Evolutionary conservation across 2,329 filamentous ascomycete genomes (phyloP), one percentile per base, ranked within the genome.

Genomic region (Thielaviopsis punctulata): DNA sequence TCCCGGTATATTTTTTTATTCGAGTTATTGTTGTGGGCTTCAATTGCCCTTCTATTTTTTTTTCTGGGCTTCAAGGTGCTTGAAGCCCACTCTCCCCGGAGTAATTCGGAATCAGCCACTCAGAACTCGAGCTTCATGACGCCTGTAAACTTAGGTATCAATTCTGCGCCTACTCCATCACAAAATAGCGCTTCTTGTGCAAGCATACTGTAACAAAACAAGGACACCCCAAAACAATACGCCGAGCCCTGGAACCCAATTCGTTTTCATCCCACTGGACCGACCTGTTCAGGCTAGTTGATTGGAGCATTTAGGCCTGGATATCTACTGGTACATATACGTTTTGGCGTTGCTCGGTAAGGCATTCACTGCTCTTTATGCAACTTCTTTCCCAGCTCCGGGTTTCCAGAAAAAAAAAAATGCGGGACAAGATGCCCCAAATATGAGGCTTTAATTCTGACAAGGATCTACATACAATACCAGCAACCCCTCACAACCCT

Each of bases 101-200:
- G 53, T 49, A 52, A 49, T 55, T 52, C 53, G 53, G 53, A 48
- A 55, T 49, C 18, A 39, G 18, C 53, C 53, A 52, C 41, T 55
- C 53, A 55, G 23, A 33, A 23, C 45, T 13, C 33, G 46, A 48
- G 53, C 46, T 52, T 43, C 50, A 46, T 46, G 49, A 19, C 33
- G 49, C 53, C 53, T 55, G 49, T 55, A 55, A 55, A 49, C 52
- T 55, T 55, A 55, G 53, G 53, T 52, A 30, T 52, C 53, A 55
- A 55, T 23, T 55, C 49, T 49, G 25, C 41, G n/a, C 39, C 44
- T 51, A 27, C 25, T 55, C 36, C 22, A 54, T 30, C 41, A 41
- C 39, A 51, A 49, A 54, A 19, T 33, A 30, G 47, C 43, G 33
- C 39, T 45, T 51, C 7, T 41, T 18, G 19, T 41, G 36, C 36